Conservation (phyloP, 2,329 filamentous ascomycete species). For the Cladosporium velox region DNA sequence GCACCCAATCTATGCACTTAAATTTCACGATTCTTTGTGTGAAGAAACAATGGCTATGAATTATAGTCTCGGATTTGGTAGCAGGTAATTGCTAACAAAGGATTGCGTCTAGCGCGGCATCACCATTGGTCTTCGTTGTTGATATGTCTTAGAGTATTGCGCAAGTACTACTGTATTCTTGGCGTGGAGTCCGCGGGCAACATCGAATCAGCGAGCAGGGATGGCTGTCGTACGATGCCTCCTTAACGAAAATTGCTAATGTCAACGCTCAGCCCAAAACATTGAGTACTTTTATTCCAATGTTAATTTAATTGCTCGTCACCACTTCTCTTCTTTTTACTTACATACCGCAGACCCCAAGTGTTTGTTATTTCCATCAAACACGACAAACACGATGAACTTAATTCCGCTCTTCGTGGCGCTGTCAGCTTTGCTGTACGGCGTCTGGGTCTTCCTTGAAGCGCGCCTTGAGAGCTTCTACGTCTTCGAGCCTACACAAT, state of each 20-base stretch:
- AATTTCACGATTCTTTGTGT: background rate
- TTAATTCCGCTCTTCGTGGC: conserved; percentile 57
- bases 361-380: background rate
- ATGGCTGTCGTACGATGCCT: conserved; percentile 19
- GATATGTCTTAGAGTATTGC: background rate
- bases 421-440: conserved; percentile 56
- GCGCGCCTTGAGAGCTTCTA: conserved; percentile 61
- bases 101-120: background rate
- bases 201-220: conserved; percentile 18
- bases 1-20: background rate
- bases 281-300: background rate
- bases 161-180: conserved; percentile 10
- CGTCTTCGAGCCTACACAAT: conserved; percentile 69
- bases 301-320: background rate
- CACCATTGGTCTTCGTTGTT: background rate
- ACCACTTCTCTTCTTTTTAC: background rate
- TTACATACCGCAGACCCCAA: background rate
- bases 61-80: background rate
- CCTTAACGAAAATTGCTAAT: conserved; percentile 16
- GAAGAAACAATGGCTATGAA: background rate
- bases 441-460: conserved; percentile 59
- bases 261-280: conserved; percentile 13
- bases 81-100: background rate
- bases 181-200: conserved; percentile 16
- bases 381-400: conserved; percentile 9